These are phyloP conservation scores for Kodamaea laetipori DNA, from an alignment of 805 yeast species.

Conservation along the genomic window DNA sequence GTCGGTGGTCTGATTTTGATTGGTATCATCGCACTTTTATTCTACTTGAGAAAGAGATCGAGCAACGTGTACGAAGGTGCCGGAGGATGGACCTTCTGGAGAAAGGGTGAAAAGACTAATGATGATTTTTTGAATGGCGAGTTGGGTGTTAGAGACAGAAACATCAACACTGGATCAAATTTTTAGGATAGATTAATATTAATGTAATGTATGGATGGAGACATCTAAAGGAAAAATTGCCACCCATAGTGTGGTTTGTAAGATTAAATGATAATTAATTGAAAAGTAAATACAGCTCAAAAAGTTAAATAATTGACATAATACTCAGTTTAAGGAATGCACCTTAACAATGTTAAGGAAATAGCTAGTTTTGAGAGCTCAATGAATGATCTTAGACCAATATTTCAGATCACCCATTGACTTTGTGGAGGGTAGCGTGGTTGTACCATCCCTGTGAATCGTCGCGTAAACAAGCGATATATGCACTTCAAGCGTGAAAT, in stretches of 20 bases:
- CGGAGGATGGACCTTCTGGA: slow-evolving; percentile 51
- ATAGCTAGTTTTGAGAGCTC: no score
- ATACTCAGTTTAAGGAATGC: no score
- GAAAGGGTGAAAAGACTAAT: slow-evolving; percentile 44
- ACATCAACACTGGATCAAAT: slow-evolving; percentile 49
- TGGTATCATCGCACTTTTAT: slow-evolving; percentile 37
- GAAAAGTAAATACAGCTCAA: no score
- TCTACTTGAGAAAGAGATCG: slow-evolving; percentile 37
- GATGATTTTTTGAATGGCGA: slow-evolving; percentile 48
- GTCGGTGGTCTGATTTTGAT: slow-evolving; percentile 46
- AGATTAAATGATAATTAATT: no score
- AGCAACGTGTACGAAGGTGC: slow-evolving; percentile 28
- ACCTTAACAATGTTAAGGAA: no score
- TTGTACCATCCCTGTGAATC: no score
- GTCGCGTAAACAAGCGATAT: no score
- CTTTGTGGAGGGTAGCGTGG: no score
- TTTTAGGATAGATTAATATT: slow-evolving; percentile 25
- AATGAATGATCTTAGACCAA: no score
- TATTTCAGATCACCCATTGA: no score
- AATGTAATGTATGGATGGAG: neutral
- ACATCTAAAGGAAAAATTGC: neutral
- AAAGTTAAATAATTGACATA: no score
- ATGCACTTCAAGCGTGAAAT: no score
- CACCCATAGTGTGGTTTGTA: neutral
- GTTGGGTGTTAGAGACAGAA: slow-evolving; percentile 49